Conservation (phyloP, 108 stramenopile genomes). For the Nitzschia inconspicua region DNA sequence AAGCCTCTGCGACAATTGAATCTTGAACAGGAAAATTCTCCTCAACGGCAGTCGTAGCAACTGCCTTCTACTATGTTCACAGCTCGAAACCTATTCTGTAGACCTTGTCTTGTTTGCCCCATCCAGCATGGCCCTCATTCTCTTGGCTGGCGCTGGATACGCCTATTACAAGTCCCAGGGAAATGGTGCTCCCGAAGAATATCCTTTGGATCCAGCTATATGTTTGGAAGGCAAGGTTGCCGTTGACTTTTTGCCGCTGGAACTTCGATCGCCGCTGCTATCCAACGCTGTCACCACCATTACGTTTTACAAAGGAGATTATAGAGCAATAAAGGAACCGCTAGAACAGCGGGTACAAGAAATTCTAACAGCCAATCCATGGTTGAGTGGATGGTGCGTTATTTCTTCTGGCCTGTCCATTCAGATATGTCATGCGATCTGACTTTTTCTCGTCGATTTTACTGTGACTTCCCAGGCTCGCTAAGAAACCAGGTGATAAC, state of each 20-base stretch:
- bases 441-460: no score
- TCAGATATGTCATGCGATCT: no score
- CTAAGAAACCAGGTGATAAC: neutral
- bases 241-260: neutral
- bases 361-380: constrained; percentile 6
- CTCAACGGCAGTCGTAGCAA: no score
- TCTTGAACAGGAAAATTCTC: no score
- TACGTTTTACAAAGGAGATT: constrained; percentile 10
- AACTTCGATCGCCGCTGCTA: neutral
- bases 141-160: constrained; percentile 5
- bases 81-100: no score
- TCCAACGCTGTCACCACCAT: constrained; percentile 4
- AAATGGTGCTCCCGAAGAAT: neutral
- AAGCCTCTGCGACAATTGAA: no score
- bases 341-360: neutral
- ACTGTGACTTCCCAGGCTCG: no score
- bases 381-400: constrained; percentile 14
- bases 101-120: no score
- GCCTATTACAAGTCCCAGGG: neutral
- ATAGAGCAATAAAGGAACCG: neutral
- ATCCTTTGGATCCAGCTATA: constrained; percentile 1
- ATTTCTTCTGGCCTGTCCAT: no score
- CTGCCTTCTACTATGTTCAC: no score
- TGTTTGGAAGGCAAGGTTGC: neutral
- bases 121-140: neutral